Percentiles rank a stretch among this genome's conserved stretches.
phyloP scores from a whole-genome alignment of 139 green algal genomes.

The Auxenochlorella protothecoides region DNA sequence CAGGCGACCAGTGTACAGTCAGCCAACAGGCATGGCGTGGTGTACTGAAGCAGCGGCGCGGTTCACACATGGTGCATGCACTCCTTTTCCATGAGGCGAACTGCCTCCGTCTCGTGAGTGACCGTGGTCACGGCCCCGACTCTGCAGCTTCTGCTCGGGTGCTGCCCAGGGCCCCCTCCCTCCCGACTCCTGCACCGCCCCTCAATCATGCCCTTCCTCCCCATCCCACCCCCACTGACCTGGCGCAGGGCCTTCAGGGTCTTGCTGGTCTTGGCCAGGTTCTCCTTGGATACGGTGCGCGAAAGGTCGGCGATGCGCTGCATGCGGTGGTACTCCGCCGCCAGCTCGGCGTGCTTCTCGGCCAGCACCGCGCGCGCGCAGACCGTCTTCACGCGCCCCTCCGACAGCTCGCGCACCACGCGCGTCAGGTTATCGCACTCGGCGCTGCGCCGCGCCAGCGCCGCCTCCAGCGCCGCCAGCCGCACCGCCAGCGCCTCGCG shows the following conservation, averaged over 20 bases:
- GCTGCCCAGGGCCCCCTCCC: not conserved
- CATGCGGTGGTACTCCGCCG: slow-evolving; percentile 28
- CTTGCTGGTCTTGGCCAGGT: slow-evolving; percentile 6
- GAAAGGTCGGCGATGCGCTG: slow-evolving; percentile 33
- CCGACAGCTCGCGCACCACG: slow-evolving; percentile 31
- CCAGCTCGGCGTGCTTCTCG: slow-evolving; percentile 51
- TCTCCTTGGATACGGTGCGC: slow-evolving; percentile 19
- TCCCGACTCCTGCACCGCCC: not conserved
- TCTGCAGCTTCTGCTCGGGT: too few species aligned
- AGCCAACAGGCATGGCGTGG: too few species aligned
- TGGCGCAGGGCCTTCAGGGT: slow-evolving; percentile 1
- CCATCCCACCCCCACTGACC: not conserved
- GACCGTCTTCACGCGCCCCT: slow-evolving; percentile 45
- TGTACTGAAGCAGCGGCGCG: too few species aligned
- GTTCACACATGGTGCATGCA: too few species aligned
- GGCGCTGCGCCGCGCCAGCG: not conserved
- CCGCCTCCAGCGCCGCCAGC: too few species aligned
- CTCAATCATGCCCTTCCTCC: not conserved
- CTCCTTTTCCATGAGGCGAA: too few species aligned
- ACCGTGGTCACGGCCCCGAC: too few species aligned
- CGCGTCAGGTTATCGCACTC: slow-evolving; percentile 29
- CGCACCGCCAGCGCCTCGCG: not conserved
- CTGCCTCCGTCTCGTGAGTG: too few species aligned
- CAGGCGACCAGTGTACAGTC: too few species aligned
- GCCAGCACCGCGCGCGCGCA: slow-evolving; percentile 40